Percentiles rank a stretch among this genome's conserved stretches.
phyloP scores from a whole-genome alignment of 345 rosid genomes.

The Eucalyptus guilfoylei region DNA sequence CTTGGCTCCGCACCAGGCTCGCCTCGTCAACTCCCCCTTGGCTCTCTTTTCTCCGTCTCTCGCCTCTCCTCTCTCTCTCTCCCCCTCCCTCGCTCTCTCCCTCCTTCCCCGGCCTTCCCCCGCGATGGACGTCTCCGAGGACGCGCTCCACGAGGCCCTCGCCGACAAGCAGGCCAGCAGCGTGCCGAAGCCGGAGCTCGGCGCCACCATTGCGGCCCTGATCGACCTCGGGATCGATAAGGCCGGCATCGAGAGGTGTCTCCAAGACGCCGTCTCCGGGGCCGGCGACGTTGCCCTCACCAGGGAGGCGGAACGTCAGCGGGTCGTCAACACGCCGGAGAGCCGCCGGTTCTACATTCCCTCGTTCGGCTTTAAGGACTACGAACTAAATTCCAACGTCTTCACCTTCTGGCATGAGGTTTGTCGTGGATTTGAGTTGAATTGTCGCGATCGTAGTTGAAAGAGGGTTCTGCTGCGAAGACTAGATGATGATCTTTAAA shows the following conservation, averaged over 20 bases:
- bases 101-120: no score
- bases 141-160: constrained; percentile 43
- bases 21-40: no score
- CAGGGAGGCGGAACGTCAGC: no score
- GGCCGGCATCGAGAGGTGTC: constrained; percentile 58
- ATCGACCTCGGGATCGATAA: constrained; percentile 57
- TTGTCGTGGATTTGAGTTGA: neutral
- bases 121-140: neutral
- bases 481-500: neutral
- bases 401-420: constrained; percentile 94
- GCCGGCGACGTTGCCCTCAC: neutral
- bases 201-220: constrained; percentile 57
- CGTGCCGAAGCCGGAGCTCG: constrained; percentile 44
- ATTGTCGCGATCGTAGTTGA: no score
- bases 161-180: constrained; percentile 15
- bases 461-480: neutral
- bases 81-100: no score
- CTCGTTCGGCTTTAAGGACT: no score
- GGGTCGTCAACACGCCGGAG: no score
- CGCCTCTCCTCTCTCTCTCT: no score
- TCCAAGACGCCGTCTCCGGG: constrained; percentile 35
- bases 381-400: constrained; percentile 46
- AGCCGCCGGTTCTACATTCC: no score
- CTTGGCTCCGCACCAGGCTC: no score
- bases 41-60: no score